Base-by-base conservation (phyloP, 352 stramenopile species). In the Phytophthora meadii region DNA sequence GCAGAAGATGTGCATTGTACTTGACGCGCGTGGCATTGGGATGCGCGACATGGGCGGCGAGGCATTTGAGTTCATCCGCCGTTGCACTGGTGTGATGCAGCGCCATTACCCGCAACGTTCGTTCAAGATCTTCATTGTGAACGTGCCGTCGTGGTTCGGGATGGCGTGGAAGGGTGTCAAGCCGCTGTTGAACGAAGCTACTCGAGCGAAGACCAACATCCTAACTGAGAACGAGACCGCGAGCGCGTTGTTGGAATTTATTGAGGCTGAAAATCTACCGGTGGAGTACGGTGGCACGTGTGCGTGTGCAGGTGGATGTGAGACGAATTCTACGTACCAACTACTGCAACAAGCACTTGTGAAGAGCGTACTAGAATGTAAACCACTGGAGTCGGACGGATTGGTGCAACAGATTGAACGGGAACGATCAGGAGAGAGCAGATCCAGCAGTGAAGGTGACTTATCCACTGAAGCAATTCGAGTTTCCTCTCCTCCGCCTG, bases 51-150 rank as follows among this genome's bases (percentile, higher is more conserved):
- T 95, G 53, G 79, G 79, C 5, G 87, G 85, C 0, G 87, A 95
- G 8, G 70, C 71, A n/a, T 82, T 90, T 34, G 88, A 96, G 60
- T 97, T 96, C 60, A 81, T 97, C 7, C 79, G 87, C 7, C 67
- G 74, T n/a, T 92, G 84, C 50, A 91, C 86, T 1, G 81, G 86
- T n/a, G 82, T 88, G 56, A 94, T 97, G 79, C 85, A 94, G 61
- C 74, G 74, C 10, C 87, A 97, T 69, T 97, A 97, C 52, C 87
- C 88, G 15, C 88, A 97, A 71, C 79, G 87, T 5, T 97, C 86
- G 41, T 91, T 87, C 77, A 96, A 96, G 69, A 97, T 98, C 54
- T 97, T 97, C 59, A 84, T 98, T 42, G 72, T 97, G 41, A 97
- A 97, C 56, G 92, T 96, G 2, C 90, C 90, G 15, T 93, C 82